These are phyloP conservation scores for Megacollybia marginata DNA, from an alignment of 768 basidiomycete genomes.

Conservation along the genomic window DNA sequence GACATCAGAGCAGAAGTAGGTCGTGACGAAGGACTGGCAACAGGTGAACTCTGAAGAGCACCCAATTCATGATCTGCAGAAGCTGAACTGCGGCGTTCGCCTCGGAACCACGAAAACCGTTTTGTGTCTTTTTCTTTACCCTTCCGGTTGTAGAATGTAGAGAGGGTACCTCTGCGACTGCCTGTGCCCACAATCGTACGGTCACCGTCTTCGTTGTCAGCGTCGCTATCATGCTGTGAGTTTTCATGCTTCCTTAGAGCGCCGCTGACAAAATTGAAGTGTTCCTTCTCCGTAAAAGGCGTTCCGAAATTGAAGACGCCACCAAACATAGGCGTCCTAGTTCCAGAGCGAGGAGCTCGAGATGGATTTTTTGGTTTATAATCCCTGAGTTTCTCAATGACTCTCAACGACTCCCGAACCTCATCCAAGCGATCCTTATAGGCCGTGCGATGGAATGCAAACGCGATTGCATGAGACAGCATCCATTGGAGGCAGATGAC, in stretches of 20 bases:
- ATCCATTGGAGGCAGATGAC: constrained; percentile 58
- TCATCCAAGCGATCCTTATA: constrained; percentile 63
- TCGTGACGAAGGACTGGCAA: neutral
- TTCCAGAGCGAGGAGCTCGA: constrained; percentile 21
- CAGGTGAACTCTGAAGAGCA: neutral
- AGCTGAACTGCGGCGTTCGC: neutral
- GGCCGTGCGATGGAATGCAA: constrained; percentile 71
- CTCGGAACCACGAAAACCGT: constrained; percentile 6
- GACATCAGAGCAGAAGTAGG: constrained; percentile 4
- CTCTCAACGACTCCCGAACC: constrained; percentile 44
- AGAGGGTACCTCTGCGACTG: constrained; percentile 17
- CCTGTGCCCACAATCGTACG: constrained; percentile 9
- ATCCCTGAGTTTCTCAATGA: constrained; percentile 60
- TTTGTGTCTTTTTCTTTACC: constrained; percentile 9
- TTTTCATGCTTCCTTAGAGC: constrained; percentile 20
- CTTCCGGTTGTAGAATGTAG: neutral
- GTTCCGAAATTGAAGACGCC: constrained; percentile 9
- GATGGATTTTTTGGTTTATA: constrained; percentile 44
- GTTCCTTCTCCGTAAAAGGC: constrained; percentile 41
- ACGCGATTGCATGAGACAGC: constrained; percentile 66
- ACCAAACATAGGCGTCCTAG: constrained; percentile 38
- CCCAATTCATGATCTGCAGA: constrained; percentile 9
- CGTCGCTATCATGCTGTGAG: constrained; percentile 17
- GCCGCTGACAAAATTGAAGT: constrained; percentile 25
- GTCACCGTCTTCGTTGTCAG: constrained; percentile 21